phyloP scores from a whole-genome alignment of 1,284 basidiomycete genomes.

The Vanrija sp. region DNA sequence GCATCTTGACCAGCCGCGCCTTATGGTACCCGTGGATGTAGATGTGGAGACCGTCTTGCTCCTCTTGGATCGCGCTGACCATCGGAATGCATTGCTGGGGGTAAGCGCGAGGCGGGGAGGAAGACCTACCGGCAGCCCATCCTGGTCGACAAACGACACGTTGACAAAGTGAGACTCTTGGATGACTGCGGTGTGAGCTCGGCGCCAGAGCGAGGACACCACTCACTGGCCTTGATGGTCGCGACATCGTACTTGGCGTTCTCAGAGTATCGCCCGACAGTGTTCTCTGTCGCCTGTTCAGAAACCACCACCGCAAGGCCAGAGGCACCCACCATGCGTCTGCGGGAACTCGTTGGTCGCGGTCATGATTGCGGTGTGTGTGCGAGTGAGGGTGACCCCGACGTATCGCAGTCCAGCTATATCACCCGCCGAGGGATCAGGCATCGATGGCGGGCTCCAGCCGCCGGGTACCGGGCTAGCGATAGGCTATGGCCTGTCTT shows the following conservation, averaged over 20 bases:
- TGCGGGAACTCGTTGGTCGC: not conserved
- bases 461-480: too few species aligned
- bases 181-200: constrained; percentile 5
- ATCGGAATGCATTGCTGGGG: constrained; percentile 12
- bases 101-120: not conserved
- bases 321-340: not conserved
- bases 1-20: constrained; percentile 25
- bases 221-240: constrained; percentile 6
- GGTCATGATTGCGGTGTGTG: not conserved
- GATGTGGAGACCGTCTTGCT: not conserved
- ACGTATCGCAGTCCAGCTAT: too few species aligned
- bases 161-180: constrained; percentile 12
- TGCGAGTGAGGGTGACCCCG: too few species aligned
- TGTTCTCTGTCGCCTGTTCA: constrained; percentile 1
- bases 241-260: constrained; percentile 6
- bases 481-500: too few species aligned
- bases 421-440: too few species aligned
- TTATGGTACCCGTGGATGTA: constrained; percentile 24
- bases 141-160: constrained; percentile 13
- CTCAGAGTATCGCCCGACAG: constrained; percentile 2
- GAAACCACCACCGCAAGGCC: not conserved
- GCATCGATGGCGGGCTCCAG: too few species aligned
- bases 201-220: not conserved
- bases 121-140: constrained; percentile 5
- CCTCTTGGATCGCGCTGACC: constrained; percentile 1